Evolutionary conservation across 2,329 filamentous ascomycete genomes (phyloP).

Genomic region (Nemania sp.): DNA sequence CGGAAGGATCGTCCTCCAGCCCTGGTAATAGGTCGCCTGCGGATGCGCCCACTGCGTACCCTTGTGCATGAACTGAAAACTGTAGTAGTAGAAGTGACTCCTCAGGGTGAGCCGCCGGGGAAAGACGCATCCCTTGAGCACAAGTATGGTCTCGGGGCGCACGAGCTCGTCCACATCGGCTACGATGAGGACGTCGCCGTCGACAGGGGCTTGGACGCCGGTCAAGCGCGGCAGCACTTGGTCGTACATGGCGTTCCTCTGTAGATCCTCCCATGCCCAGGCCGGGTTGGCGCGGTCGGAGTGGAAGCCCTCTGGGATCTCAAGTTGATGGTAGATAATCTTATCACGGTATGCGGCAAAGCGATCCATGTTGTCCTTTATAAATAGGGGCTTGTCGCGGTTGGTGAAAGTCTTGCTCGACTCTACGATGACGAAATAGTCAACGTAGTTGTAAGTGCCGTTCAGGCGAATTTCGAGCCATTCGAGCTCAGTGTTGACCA

Average conservation of each 20-base stretch:
- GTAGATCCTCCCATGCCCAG: conserved; percentile 63
- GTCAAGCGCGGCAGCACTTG: conserved; percentile 65
- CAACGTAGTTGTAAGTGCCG: conserved; percentile 67
- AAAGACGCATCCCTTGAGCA: conserved; percentile 64
- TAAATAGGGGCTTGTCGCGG: conserved; percentile 64
- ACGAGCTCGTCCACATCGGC: conserved; percentile 72
- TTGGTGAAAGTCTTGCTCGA: conserved; percentile 69
- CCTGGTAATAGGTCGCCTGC: conserved; percentile 68
- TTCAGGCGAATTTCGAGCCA: conserved; percentile 74
- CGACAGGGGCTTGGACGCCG: conserved; percentile 56
- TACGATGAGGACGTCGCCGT: conserved; percentile 68
- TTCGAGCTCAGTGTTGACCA: conserved; percentile 73
- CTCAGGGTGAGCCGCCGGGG: conserved; percentile 65
- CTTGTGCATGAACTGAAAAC: conserved; percentile 64
- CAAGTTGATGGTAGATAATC: conserved; percentile 69
- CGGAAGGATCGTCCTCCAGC: conserved; percentile 63
- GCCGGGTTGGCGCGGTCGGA: conserved; percentile 53
- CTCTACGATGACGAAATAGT: conserved; percentile 75
- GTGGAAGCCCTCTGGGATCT: conserved; percentile 57
- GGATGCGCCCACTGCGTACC: conserved; percentile 67
- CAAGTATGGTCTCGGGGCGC: conserved; percentile 61
- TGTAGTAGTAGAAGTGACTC: conserved; percentile 68
- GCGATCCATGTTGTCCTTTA: conserved; percentile 63
- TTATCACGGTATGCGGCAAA: conserved; percentile 68
- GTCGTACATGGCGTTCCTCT: conserved; percentile 67